A percentile compares a stretch with the other conserved stretches of the same genome.
phyloP scores from a whole-genome alignment of 768 basidiomycete species.

The Amanita pseudoporphyria region DNA sequence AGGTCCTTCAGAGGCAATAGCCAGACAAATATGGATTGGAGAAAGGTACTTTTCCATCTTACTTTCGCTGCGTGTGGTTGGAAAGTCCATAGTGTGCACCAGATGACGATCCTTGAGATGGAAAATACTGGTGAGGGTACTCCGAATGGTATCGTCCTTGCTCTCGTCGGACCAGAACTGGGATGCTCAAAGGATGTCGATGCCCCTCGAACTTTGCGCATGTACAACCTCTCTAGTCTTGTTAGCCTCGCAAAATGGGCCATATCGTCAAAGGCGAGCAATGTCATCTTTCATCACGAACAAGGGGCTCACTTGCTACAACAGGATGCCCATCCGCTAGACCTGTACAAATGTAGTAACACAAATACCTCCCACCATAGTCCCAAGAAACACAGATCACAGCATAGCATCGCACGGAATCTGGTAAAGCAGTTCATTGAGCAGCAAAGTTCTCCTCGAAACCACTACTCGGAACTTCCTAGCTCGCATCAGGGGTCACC shows the following conservation, averaged over 20 bases:
- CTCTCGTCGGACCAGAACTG: constrained; percentile 57
- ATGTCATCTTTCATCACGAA: neutral
- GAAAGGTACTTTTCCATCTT: constrained; percentile 45
- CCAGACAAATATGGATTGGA: constrained; percentile 62
- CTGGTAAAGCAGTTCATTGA: constrained; percentile 53
- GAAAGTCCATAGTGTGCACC: constrained; percentile 46
- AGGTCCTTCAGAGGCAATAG: constrained; percentile 65
- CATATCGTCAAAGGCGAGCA: constrained; percentile 51
- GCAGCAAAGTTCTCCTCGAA: constrained; percentile 10
- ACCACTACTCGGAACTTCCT: constrained; percentile 17
- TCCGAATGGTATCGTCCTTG: constrained; percentile 69
- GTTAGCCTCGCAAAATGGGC: constrained; percentile 70
- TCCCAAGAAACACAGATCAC: constrained; percentile 39
- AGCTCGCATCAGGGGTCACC: constrained; percentile 18
- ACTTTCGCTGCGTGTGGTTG: neutral
- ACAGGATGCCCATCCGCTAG: constrained; percentile 52
- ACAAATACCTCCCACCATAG: constrained; percentile 44
- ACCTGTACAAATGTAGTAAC: constrained; percentile 33
- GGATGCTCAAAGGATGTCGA: constrained; percentile 51
- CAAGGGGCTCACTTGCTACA: constrained; percentile 3
- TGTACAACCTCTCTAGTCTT: constrained; percentile 78
- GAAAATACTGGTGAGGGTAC: constrained; percentile 40
- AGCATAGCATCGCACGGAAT: constrained; percentile 52
- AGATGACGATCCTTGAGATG: constrained; percentile 68
- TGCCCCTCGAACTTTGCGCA: constrained; percentile 47